These are phyloP conservation scores for Bolboschoenoplectus hybrid DNA, from an alignment of 202 grass and related monocot genomes.

Conservation along the genomic window DNA sequence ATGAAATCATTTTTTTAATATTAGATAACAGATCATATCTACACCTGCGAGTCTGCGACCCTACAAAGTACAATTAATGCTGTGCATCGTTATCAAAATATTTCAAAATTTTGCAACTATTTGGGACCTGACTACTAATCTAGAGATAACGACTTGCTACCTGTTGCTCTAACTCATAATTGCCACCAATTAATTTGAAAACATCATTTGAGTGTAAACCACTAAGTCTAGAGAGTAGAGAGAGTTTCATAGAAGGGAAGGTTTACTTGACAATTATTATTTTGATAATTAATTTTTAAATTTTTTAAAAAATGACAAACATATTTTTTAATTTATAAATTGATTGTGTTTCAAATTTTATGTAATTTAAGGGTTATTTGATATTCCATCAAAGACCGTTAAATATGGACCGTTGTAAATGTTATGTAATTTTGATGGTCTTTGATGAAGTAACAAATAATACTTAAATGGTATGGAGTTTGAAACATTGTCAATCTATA, in stretches of 20 bases:
- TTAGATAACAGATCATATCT: not conserved
- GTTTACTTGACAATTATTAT: too few relatives aligned
- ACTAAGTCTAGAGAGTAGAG: not conserved
- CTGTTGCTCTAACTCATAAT: not conserved
- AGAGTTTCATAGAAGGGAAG: not conserved
- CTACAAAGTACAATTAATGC: not conserved
- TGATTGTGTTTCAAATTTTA: too few relatives aligned
- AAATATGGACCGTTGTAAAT: too few relatives aligned
- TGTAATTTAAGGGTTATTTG: too few relatives aligned
- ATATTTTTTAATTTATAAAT: too few relatives aligned
- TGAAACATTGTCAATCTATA: too few relatives aligned
- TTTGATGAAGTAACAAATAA: too few relatives aligned
- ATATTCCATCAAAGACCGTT: too few relatives aligned
- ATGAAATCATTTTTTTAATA: not conserved
- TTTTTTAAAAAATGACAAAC: too few relatives aligned
- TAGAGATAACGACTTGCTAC: slow-evolving; percentile 4
- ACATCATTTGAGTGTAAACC: not conserved
- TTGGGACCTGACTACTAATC: not conserved
- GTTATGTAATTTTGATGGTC: too few relatives aligned
- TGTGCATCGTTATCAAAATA: not conserved
- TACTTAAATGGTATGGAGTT: too few relatives aligned
- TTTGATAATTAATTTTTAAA: too few relatives aligned
- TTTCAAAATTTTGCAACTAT: slow-evolving; percentile 13
- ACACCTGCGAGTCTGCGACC: not conserved
- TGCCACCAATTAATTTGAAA: not conserved